Evolutionary conservation across 306 rosid genomes (phyloP).

Genomic region (Hippophae rhamnoides): DNA sequence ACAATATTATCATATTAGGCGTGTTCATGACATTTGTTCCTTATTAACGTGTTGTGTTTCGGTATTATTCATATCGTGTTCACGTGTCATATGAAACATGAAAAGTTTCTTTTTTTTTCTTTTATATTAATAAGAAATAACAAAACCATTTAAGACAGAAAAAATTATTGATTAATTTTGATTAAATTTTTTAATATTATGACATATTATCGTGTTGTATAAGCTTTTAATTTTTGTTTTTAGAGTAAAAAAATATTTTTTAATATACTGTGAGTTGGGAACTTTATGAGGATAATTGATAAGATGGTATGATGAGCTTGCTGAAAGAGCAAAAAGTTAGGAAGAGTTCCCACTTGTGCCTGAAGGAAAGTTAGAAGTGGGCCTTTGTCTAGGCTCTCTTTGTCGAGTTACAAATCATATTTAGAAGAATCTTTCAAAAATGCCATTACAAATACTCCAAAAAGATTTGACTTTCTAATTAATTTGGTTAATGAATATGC

Average conservation of each 20-base stretch:
- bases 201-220: background rate
- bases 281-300: slow-evolving; percentile 23
- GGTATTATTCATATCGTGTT: too few species aligned
- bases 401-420: slow-evolving; percentile 14
- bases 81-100: too few species aligned
- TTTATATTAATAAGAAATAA: background rate
- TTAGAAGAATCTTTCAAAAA: slow-evolving; percentile 11
- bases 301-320: slow-evolving; percentile 30
- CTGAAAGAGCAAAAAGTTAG: slow-evolving; percentile 26
- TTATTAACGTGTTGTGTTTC: too few species aligned
- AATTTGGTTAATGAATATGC: slow-evolving; percentile 18
- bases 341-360: slow-evolving; percentile 24
- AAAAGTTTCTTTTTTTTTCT: slow-evolving; percentile 3
- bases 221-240: slow-evolving; percentile 4
- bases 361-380: slow-evolving; percentile 34
- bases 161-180: too few species aligned
- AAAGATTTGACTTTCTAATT: slow-evolving; percentile 38
- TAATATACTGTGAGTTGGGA: slow-evolving; percentile 30
- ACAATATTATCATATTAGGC: too few species aligned
- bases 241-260: slow-evolving; percentile 19
- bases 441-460: background rate
- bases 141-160: too few species aligned
- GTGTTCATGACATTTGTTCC: background rate
- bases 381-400: slow-evolving; percentile 18
- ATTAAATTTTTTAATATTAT: too few species aligned